Base-by-base conservation (phyloP, 192 early-diverging fungal genomes). In the Lunasporangiospora selenospora region DNA sequence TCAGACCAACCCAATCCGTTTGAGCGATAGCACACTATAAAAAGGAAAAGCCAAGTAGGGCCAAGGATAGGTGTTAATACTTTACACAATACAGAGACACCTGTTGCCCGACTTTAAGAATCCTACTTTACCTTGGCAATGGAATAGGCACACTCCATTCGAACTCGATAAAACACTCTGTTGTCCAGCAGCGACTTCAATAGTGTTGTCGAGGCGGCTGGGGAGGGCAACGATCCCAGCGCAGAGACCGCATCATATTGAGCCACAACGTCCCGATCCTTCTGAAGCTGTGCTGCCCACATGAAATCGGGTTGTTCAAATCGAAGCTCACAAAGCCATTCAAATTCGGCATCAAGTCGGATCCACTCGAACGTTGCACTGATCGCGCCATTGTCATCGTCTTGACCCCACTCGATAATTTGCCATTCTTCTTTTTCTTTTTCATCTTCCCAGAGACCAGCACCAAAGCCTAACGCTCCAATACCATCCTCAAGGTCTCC, bases 361-460 rank as follows among this genome's bases (percentile, higher is more conserved):
- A 99, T 95, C 93, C 95, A 98, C 62, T 99, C 98, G 34, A 98
- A 93, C n/a, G 88, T 85, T 1, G 85, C 84, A 53, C 86, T 64
- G 46, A 57, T 62, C 12, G 47, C 51, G 6, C 41, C 44, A 41
- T 90, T 83, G 36, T 91, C 88, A 64, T 92, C 91, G 21, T 86
- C 90, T 58, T 90, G 89, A 58, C 89, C 90, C 89, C 90, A 92
- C 75, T 92, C 90, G 12, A 85, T 79, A 9, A 89, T 78, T 6
- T 85, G 80, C 90, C 92, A 91, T 45, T 88, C 86, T 37, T 86
- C 82, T 49, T 88, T 85, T 47, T 86, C 81, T 19, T 67, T 76
- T 23, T 83, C 85, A 38, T 87, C 73, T 51, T 89, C 86, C 56
- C 84, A 79, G 26, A 82, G 58, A 65, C 83, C 58, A 75, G 56